These are phyloP conservation scores for Sphaerulina vaccinii DNA, from an alignment of 2,329 filamentous ascomycete genomes.

Conservation along the genomic window DNA sequence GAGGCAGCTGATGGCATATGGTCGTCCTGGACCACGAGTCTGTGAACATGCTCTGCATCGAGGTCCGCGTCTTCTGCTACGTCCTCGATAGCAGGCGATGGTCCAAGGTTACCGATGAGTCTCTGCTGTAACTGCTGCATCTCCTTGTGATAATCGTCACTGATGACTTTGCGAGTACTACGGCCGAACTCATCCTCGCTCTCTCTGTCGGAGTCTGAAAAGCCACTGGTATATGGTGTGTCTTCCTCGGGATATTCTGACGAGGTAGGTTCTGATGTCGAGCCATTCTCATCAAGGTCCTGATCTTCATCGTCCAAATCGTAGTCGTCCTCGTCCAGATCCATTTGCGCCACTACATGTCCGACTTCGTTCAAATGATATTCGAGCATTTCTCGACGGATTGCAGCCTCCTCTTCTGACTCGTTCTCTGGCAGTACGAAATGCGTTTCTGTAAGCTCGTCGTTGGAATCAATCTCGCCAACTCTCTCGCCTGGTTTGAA, in stretches of 20 bases:
- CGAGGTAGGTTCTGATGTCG: slow-evolving; percentile 27
- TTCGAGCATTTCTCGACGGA: slow-evolving; percentile 84
- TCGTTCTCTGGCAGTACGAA: slow-evolving; percentile 72
- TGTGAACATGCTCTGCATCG: slow-evolving; percentile 57
- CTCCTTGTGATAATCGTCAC: slow-evolving; percentile 71
- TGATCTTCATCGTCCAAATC: slow-evolving; percentile 69
- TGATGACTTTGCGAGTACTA: slow-evolving; percentile 64
- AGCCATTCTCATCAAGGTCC: slow-evolving; percentile 45
- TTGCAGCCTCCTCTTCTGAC: slow-evolving; percentile 71
- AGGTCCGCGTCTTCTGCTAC: slow-evolving; percentile 41
- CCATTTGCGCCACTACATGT: slow-evolving; percentile 85
- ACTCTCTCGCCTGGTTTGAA: slow-evolving; percentile 43
- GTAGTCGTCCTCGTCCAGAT: slow-evolving; percentile 67
- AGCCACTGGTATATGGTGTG: slow-evolving; percentile 45
- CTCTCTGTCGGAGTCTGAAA: slow-evolving; percentile 64
- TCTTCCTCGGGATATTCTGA: slow-evolving; percentile 41
- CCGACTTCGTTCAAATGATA: slow-evolving; percentile 88
- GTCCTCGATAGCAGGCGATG: slow-evolving; percentile 40
- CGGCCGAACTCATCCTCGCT: slow-evolving; percentile 76
- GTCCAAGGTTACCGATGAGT: slow-evolving; percentile 63
- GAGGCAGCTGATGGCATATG: not conserved
- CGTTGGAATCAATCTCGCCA: slow-evolving; percentile 46
- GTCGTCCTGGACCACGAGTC: slow-evolving; percentile 47
- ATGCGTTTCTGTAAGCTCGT: slow-evolving; percentile 40
- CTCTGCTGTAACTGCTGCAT: slow-evolving; percentile 85